These are phyloP conservation scores for Myxozyma geophila DNA, from an alignment of 805 yeast genomes.

Conservation along the genomic window DNA sequence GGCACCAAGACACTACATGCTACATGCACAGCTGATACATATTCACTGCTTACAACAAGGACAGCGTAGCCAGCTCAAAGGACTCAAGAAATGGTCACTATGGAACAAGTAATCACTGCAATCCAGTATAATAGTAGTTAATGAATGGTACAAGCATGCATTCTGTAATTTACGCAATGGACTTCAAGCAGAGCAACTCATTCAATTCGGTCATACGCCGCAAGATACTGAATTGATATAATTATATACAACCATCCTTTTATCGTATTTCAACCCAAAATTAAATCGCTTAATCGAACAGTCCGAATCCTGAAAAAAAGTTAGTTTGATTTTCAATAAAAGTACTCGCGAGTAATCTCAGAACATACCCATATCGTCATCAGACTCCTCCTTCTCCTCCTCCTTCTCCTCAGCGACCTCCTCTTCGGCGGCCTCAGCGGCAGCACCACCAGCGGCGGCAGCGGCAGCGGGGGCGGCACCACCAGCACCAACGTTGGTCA, in stretches of 20 bases:
- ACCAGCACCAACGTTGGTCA: conserved; percentile 70
- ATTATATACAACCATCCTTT: conserved; percentile 10
- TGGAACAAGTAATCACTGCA: too few relatives aligned
- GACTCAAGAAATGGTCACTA: too few relatives aligned
- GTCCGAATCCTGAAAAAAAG: conserved; percentile 43
- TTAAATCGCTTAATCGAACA: conserved; percentile 69
- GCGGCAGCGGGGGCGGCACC: conserved; percentile 76
- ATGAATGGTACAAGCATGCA: too few relatives aligned
- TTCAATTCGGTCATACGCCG: conserved; percentile 5
- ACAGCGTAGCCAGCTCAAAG: too few relatives aligned
- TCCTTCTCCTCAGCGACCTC: conserved; percentile 39
- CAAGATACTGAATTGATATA: conserved; percentile 9
- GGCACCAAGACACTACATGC: too few relatives aligned
- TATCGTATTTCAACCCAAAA: neutral
- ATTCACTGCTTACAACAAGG: too few relatives aligned
- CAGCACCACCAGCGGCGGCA: conserved; percentile 65
- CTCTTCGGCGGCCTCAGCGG: conserved; percentile 37
- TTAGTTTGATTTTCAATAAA: conserved; percentile 6
- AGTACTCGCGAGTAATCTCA: neutral
- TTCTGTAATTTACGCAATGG: too few relatives aligned
- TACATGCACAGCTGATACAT: too few relatives aligned
- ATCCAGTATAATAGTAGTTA: too few relatives aligned
- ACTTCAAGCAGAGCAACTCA: neutral
- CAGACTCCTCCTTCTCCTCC: conserved; percentile 40
- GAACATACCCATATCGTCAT: conserved; percentile 84